Evolutionary conservation across 2,329 filamentous ascomycete species (phyloP), one percentile per base, ranked within the genome.

Genomic region (Reticulascus tulasneorum): DNA sequence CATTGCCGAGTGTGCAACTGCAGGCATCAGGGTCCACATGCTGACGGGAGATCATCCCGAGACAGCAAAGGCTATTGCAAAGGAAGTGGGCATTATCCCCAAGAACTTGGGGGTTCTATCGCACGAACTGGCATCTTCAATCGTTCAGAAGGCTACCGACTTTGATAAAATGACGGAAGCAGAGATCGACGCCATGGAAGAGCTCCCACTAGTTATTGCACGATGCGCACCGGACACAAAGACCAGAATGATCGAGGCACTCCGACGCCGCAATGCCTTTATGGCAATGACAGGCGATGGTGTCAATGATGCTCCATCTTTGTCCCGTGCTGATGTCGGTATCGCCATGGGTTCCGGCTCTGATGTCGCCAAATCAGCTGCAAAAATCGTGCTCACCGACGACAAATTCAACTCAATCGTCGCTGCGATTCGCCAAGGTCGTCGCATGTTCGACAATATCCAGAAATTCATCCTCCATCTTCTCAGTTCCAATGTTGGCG

Each of bases 311-410:
- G 85, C 85, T 3, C 87, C 87, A 0, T 88, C 85, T 5, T 71
- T 94, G 22, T 86, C 86, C 49, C 75, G 78, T 28, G 84, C 86
- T 3, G 88, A 94, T 53, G 86, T 94, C 6, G 87, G 86, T 46
- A 94, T 93, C 47, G 86, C 86, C 36, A 94, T 94, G 87, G 87
- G 87, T n/a, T 82, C 83, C 11, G 87, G 87, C 2, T 88, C 82
- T 9, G 87, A 93, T 49, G 87, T 94, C 7, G 87, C 87, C 43
- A 94, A 93, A 60, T 85, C 84, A 27, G 86, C 86, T 0, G 75
- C 82, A 13, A 83, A 78, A 56, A 91, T 94, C 60, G 87, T 94
- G 36, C 67, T 94, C 28, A 88, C 85, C 0, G 86, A 93, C 54
- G 87, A 93, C 64, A 90, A 91, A 63, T 94, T 94, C 62, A 86